Evolutionary conservation across 441 rosid species (phyloP).

Genomic region (Populus hybrid): DNA sequence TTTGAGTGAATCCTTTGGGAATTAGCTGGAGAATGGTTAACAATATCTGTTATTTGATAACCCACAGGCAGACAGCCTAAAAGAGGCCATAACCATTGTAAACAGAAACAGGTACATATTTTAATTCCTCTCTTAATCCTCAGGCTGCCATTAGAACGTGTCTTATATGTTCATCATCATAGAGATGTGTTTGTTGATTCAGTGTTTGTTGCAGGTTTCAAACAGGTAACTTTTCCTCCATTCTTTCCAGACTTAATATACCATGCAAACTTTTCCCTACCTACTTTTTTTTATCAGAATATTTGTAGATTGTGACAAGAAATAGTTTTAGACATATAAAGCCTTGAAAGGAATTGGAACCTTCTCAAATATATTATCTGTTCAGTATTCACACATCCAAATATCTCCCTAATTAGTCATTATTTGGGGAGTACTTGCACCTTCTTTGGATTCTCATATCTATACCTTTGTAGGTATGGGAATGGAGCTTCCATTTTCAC

Average conservation of each 20-base stretch:
- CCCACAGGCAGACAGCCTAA: constrained; percentile 43
- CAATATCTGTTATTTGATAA: constrained; percentile 13
- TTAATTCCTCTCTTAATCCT: constrained; percentile 6
- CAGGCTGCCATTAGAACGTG: constrained; percentile 8
- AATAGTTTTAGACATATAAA: not conserved
- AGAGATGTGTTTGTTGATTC: constrained; percentile 8
- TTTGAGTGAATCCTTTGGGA: not conserved
- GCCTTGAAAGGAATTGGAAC: not conserved
- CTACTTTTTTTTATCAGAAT: not conserved
- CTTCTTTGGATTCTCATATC: constrained; percentile 6
- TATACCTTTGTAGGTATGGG: constrained; percentile 27
- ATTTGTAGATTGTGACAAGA: not conserved
- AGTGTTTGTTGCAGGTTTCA: constrained; percentile 6
- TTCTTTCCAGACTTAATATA: not conserved
- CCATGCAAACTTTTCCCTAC: not conserved
- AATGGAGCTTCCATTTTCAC: constrained; percentile 56
- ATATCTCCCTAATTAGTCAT: not conserved
- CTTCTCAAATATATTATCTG: not conserved
- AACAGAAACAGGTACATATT: constrained; percentile 40
- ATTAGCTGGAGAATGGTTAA: constrained; percentile 13
- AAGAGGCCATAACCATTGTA: constrained; percentile 45
- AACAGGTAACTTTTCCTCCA: not conserved
- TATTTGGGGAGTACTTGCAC: not conserved
- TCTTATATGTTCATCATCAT: not conserved
- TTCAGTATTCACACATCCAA: not conserved